Percentiles rank a stretch among this genome's conserved stretches.
These are phyloP conservation scores for Verticillium dahliae DNA, from an alignment of 2,329 filamentous ascomycete genomes.

Conservation along the genomic window DNA sequence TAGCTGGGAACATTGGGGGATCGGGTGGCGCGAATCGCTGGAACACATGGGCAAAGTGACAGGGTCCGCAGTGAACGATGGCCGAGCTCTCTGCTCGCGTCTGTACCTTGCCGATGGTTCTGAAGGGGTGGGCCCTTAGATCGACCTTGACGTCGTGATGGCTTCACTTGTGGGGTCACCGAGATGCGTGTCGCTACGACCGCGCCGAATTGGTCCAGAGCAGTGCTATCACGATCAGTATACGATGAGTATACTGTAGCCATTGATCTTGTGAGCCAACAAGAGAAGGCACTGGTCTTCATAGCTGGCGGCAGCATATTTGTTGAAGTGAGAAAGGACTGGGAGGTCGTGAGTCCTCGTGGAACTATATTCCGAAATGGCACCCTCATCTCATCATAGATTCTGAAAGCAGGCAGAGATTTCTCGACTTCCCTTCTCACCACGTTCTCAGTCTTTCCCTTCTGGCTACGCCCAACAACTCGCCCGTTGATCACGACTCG, in stretches of 20 bases:
- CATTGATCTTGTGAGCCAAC: no score
- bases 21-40: neutral
- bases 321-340: no score
- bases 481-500: neutral
- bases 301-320: no score
- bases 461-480: neutral
- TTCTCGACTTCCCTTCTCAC: neutral
- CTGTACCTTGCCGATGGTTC: neutral
- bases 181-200: no score
- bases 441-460: neutral
- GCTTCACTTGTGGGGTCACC: neutral
- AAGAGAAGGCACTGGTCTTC: no score
- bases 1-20: neutral
- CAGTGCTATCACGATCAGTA: no score
- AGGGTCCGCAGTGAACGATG: neutral
- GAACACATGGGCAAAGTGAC: neutral
- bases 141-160: neutral
- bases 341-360: no score
- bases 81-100: neutral
- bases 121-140: neutral
- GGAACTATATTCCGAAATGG: no score
- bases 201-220: no score
- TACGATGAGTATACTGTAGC: no score
- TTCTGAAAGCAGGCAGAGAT: neutral
- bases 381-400: neutral